Conservation (phyloP, 2,329 filamentous ascomycete genomes). For the Penicillium hordei region DNA sequence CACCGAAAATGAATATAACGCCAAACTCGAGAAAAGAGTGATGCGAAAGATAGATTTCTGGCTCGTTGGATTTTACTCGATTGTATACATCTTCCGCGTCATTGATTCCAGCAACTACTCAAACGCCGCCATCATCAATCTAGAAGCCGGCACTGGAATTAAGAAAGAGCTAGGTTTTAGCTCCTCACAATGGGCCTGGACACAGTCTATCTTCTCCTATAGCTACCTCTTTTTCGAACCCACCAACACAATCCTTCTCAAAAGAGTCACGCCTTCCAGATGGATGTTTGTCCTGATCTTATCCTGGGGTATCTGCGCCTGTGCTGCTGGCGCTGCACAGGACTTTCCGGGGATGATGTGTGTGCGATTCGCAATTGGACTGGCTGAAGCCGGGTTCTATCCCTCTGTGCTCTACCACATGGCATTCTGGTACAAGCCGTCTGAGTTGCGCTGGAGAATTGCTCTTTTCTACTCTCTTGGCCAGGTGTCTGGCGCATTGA, state of each 20-base stretch:
- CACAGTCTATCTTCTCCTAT: constrained; percentile 44
- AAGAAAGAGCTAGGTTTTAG: constrained; percentile 39
- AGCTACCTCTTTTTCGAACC: constrained; percentile 44
- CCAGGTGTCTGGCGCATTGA: constrained; percentile 34
- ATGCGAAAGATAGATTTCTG: constrained; percentile 39
- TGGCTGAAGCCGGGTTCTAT: constrained; percentile 41
- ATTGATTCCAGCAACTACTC: constrained; percentile 44
- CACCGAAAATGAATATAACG: neutral
- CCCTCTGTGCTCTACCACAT: constrained; percentile 40
- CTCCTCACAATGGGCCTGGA: constrained; percentile 42
- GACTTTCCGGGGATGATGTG: constrained; percentile 42
- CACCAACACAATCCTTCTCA: constrained; percentile 41
- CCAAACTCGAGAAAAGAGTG: constrained; percentile 30
- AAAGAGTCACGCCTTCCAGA: constrained; percentile 34
- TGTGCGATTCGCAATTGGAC: constrained; percentile 40
- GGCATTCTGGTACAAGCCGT: constrained; percentile 43
- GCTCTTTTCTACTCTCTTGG: constrained; percentile 42
- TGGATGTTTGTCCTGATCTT: constrained; percentile 41
- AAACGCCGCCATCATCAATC: constrained; percentile 45
- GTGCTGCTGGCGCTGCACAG: constrained; percentile 36
- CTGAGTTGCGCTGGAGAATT: constrained; percentile 39
- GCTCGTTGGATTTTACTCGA: constrained; percentile 34
- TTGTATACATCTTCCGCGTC: constrained; percentile 44
- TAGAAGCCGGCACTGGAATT: constrained; percentile 42
- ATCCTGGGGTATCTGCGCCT: constrained; percentile 40